phyloP scores from a whole-genome alignment of 768 basidiomycete species.

The Boletellus emodensis region DNA sequence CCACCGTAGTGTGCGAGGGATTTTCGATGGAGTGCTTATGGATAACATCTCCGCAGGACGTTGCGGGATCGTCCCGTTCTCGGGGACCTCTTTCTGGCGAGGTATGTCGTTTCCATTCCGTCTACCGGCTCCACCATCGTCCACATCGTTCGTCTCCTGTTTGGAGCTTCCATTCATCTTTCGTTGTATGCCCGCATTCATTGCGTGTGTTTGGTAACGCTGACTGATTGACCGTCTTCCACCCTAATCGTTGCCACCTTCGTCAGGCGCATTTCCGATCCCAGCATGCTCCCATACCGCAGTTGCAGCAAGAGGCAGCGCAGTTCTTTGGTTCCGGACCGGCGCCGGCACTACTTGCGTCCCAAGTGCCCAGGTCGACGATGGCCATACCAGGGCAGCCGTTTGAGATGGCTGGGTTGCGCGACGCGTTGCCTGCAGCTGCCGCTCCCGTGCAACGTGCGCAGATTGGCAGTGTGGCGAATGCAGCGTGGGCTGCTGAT shows the following conservation, averaged over 20 bases:
- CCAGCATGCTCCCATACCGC: constrained; percentile 38
- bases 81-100: constrained; percentile 47
- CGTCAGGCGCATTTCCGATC: constrained; percentile 56
- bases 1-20: not conserved
- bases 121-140: constrained; percentile 7
- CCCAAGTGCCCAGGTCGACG: constrained; percentile 5
- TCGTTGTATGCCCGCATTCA: not conserved
- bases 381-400: constrained; percentile 34
- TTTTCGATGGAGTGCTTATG: constrained; percentile 3
- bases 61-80: constrained; percentile 52
- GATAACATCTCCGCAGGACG: constrained; percentile 47
- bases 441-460: constrained; percentile 9
- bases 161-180: constrained; percentile 5
- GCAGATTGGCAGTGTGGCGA: constrained; percentile 14
- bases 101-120: constrained; percentile 35
- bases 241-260: not conserved
- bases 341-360: constrained; percentile 26
- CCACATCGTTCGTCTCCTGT: not conserved
- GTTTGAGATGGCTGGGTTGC: constrained; percentile 55
- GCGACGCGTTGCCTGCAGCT: constrained; percentile 18
- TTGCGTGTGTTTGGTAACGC: not conserved
- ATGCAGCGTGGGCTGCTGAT: constrained; percentile 58
- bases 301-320: constrained; percentile 61
- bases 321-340: constrained; percentile 54
- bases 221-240: not conserved